These are phyloP conservation scores for Verticillium isaacii DNA, from an alignment of 2,329 filamentous ascomycete species.

Conservation along the genomic window DNA sequence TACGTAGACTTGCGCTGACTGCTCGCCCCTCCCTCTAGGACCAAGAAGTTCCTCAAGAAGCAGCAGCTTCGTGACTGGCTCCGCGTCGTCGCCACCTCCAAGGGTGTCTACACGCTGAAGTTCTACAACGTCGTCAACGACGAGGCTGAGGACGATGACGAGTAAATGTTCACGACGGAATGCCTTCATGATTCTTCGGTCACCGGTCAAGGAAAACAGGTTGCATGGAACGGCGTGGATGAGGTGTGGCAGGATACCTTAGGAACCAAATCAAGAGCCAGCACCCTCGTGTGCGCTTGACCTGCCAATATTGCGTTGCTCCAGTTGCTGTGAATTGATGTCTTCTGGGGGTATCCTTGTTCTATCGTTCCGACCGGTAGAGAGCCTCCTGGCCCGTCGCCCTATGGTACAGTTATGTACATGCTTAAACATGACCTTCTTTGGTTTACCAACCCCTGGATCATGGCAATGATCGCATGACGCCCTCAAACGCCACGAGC, in stretches of 20 bases:
- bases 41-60: constrained; percentile 99
- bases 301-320: constrained; percentile 6
- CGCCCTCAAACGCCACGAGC: constrained; percentile 85
- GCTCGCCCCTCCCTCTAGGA: constrained; percentile 48
- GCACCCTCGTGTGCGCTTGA: constrained; percentile 14
- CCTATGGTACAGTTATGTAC: background rate
- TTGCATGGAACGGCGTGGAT: constrained; percentile 12
- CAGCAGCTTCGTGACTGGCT: constrained; percentile 99
- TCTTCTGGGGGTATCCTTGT: constrained; percentile 8
- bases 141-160: constrained; percentile 95
- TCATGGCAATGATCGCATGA: constrained; percentile 65
- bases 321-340: background rate
- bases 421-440: background rate
- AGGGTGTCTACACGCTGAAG: constrained; percentile 98
- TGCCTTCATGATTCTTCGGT: background rate
- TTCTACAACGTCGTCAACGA: constrained; percentile 99
- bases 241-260: constrained; percentile 11
- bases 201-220: constrained; percentile 4
- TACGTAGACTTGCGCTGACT: background rate
- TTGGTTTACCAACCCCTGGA: background rate
- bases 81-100: constrained; percentile 94
- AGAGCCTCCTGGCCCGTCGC: background rate
- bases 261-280: constrained; percentile 11
- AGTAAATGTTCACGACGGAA: constrained; percentile 57
- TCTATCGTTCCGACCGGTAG: constrained; percentile 2